A percentile compares a stretch with the other conserved stretches of the same genome.
Conservation (phyloP, 306 rosid genomes). For the Hippophae tibetana region DNA sequence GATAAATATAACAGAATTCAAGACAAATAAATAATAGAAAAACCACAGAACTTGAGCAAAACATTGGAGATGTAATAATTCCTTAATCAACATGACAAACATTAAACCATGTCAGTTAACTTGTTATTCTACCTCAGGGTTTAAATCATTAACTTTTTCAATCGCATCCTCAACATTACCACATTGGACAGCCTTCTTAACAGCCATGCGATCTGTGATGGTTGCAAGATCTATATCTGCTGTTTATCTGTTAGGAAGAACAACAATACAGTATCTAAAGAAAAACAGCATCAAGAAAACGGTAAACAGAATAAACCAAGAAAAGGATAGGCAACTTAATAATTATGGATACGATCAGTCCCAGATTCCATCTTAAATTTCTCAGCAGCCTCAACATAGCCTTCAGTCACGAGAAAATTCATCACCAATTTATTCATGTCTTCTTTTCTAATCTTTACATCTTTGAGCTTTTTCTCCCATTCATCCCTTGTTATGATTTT, state of each 20-base stretch:
- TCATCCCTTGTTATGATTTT: slow-evolving; percentile 70
- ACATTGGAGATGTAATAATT: too few relatives aligned
- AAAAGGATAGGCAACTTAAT: neutral
- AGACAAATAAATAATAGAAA: too few relatives aligned
- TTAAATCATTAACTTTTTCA: slow-evolving; percentile 86
- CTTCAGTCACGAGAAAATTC: slow-evolving; percentile 95
- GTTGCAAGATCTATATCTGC: slow-evolving; percentile 92
- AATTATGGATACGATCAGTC: slow-evolving; percentile 72
- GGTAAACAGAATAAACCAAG: neutral
- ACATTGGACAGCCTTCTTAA: slow-evolving; percentile 85
- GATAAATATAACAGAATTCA: too few relatives aligned
- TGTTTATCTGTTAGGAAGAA: slow-evolving; percentile 42
- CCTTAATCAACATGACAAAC: too few relatives aligned
- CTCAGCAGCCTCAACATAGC: slow-evolving; percentile 90
- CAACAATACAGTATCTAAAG: neutral
- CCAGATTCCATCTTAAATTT: slow-evolving; percentile 85
- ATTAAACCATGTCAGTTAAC: too few relatives aligned
- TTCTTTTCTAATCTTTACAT: slow-evolving; percentile 73
- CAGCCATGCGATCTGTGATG: slow-evolving; percentile 92
- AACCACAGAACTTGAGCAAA: too few relatives aligned
- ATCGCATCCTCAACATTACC: slow-evolving; percentile 96
- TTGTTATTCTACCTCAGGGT: slow-evolving; percentile 61
- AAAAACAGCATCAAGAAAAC: neutral
- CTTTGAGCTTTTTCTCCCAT: slow-evolving; percentile 92
- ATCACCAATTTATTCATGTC: slow-evolving; percentile 94